A percentile compares a stretch with the other conserved stretches of the same genome.
Conservation (phyloP, 306 rosid species). For the Fragaria nilgerrensis region DNA sequence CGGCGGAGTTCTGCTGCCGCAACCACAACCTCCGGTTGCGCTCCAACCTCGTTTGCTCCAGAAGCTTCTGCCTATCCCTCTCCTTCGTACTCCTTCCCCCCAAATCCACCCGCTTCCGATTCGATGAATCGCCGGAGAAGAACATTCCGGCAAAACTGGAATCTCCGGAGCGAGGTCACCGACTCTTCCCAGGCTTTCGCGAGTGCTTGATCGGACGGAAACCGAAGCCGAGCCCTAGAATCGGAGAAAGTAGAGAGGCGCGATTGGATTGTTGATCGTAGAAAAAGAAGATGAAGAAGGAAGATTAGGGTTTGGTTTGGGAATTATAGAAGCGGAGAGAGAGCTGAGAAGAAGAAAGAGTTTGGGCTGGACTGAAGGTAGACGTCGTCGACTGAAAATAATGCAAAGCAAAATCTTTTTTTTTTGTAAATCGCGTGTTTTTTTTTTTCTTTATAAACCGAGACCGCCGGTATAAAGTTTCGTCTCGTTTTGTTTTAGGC, state of each 20-base stretch:
- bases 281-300: not conserved
- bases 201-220: conserved; percentile 4
- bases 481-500: not conserved
- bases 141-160: conserved; percentile 45
- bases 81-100: conserved; percentile 93
- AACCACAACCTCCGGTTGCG: conserved; percentile 64
- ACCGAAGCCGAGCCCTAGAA: not conserved
- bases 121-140: conserved; percentile 93
- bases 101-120: conserved; percentile 91
- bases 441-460: not conserved
- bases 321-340: not conserved
- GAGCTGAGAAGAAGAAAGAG: not conserved
- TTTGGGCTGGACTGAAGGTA: conserved; percentile 5
- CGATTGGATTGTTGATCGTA: not conserved
- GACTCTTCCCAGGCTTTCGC: not conserved
- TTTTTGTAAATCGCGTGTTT: not conserved
- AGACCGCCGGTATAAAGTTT: not conserved
- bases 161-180: not conserved
- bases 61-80: conserved; percentile 82
- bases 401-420: not conserved
- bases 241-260: not conserved
- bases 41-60: conserved; percentile 85
- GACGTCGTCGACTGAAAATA: conserved; percentile 5
- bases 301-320: conserved; percentile 2
- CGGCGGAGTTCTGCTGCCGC: conserved; percentile 75